These are phyloP conservation scores for Cucumis cinereus DNA, from an alignment of 306 rosid genomes.

Conservation along the genomic window DNA sequence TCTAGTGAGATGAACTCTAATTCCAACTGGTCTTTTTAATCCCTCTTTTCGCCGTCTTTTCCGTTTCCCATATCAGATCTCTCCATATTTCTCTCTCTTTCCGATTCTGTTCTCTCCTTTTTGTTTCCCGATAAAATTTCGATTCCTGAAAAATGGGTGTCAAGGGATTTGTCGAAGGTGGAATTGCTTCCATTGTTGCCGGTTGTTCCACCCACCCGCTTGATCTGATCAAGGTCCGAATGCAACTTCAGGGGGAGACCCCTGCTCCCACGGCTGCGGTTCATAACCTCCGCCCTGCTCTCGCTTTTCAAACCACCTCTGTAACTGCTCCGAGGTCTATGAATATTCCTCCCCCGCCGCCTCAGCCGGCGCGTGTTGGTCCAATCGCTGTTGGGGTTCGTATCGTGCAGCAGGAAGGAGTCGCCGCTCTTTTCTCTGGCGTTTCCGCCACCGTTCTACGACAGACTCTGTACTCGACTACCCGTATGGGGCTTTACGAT, in stretches of 20 bases:
- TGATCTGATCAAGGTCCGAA: neutral
- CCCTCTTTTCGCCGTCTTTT: too few species aligned
- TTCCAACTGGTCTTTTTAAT: slow-evolving; percentile 35
- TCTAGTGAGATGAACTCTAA: slow-evolving; percentile 72
- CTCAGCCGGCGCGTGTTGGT: neutral
- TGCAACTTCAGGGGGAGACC: slow-evolving; percentile 7
- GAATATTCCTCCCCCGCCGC: neutral
- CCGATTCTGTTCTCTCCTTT: neutral
- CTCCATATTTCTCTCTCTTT: neutral
- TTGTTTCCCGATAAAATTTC: neutral
- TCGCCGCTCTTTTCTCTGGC: slow-evolving; percentile 1
- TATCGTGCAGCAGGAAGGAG: neutral
- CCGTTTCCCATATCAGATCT: neutral
- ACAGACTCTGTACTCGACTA: slow-evolving; percentile 1
- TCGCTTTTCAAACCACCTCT: neutral
- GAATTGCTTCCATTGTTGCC: slow-evolving; percentile 3
- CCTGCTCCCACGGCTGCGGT: neutral
- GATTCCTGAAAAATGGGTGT: neutral
- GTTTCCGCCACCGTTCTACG: slow-evolving; percentile 5
- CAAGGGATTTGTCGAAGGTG: slow-evolving; percentile 7
- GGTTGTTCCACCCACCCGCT: slow-evolving; percentile 7
- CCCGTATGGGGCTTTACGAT: slow-evolving; percentile 3
- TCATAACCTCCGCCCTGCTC: neutral
- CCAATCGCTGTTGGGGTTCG: slow-evolving; percentile 2
- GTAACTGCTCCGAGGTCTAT: neutral